Evolutionary conservation across 2,329 filamentous ascomycete species (phyloP), one percentile per base, ranked within the genome.

Genomic region (Rosellinia necatrix): DNA sequence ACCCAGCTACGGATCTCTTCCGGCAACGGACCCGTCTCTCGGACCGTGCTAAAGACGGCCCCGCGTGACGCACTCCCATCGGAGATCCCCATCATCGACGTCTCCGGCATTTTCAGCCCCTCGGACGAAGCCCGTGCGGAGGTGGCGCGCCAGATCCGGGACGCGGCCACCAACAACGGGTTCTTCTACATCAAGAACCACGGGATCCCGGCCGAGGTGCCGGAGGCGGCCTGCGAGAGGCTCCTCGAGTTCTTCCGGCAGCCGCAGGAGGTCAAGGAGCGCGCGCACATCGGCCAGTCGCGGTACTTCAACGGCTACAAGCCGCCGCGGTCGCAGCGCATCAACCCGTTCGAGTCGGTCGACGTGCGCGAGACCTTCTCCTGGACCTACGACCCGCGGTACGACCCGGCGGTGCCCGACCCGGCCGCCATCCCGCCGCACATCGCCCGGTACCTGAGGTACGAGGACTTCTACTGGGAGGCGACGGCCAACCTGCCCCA

Each of bases 141-240:
- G 6, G 70, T 79, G 3, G 75, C 78, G 2, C 61, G 64, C 10
- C 65, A 75, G 38, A 71, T 80, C 13, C 70, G 74, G 6, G 68
- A 74, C 59, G 77, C 72, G 37, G 74, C 66, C 19, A 71, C 63
- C 55, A 69, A 72, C 15, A 74, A 75, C 35, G 75, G 77, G 3
- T 79, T 79, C 63, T 78, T 81, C 64, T 78, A 78, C 27, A 67
- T 74, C 13, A 60, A 68, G 30, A 70, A 72, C 58, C 70, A 73
- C 44, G 65, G 53, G 17, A 60, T 66, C 24, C 32, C 46, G 13
- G 65, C 67, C 61, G 63, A 25, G 64, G 74, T 55, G 67, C 73
- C 53, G 56, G 67, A 56, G 49, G 44, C 35, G 64, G 70, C 58
- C 59, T 68, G 15, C 61, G 68, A 17, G 7, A 48, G 53, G 9